A percentile compares a stretch with the other conserved stretches of the same genome.
Evolutionary conservation across 2,329 filamentous ascomycete species (phyloP).

Genomic region (Raffaelea ambrosiae): DNA sequence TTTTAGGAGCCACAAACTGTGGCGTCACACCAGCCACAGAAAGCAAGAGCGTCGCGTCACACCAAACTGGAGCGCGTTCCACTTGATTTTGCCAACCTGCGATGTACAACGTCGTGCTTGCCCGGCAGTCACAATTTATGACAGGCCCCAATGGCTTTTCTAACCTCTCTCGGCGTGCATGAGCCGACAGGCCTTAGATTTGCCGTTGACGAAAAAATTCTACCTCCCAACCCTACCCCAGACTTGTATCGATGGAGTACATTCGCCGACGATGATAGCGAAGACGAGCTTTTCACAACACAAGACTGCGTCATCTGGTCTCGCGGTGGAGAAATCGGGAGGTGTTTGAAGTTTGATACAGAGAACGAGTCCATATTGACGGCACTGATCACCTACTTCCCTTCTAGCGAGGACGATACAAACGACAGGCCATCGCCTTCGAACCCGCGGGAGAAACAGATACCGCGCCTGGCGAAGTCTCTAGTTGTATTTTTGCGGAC

Average conservation of each 20-base stretch:
- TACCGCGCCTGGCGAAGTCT: conserved; percentile 47
- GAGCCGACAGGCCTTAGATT: conserved; percentile 76
- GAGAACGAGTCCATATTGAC: conserved; percentile 84
- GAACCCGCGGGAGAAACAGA: not conserved
- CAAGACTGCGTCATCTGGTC: conserved; percentile 79
- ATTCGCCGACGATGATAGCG: conserved; percentile 36
- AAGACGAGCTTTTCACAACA: conserved; percentile 77
- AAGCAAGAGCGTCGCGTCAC: too few species aligned
- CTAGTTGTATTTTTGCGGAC: conserved; percentile 87
- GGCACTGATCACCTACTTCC: conserved; percentile 78
- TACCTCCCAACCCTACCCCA: conserved; percentile 57
- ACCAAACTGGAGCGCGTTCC: too few species aligned
- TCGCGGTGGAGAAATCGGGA: conserved; percentile 72
- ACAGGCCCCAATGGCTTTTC: conserved; percentile 63
- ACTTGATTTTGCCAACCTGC: too few species aligned
- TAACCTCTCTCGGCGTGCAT: conserved; percentile 87
- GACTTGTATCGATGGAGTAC: conserved; percentile 72
- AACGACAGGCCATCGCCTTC: too few species aligned
- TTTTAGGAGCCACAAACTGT: too few species aligned
- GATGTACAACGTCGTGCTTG: too few species aligned
- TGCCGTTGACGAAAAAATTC: conserved; percentile 70
- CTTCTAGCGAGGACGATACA: conserved; percentile 22
- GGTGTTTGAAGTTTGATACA: conserved; percentile 75
- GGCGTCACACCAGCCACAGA: too few species aligned
- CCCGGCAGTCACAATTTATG: too few species aligned